Conservation (phyloP, 2,329 filamentous ascomycete genomes). For the Apiospora koreana region DNA sequence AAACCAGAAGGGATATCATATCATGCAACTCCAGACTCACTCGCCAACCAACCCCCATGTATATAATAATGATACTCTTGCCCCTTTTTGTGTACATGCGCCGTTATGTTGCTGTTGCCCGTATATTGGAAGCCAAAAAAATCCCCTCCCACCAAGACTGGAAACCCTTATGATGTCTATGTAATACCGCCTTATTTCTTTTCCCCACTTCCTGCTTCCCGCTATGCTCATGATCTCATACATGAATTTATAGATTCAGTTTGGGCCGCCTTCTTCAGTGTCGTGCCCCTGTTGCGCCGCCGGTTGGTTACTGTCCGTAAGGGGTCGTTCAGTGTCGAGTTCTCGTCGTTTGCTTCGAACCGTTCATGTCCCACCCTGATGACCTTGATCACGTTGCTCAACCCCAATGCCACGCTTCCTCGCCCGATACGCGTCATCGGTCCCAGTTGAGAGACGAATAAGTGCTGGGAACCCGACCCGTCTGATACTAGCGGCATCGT, state of each 20-base stretch:
- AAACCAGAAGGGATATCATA: constrained; percentile 10
- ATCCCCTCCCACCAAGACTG: background rate
- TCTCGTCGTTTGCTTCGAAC: constrained; percentile 50
- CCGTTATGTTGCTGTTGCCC: background rate
- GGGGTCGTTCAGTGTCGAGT: constrained; percentile 31
- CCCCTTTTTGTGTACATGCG: background rate
- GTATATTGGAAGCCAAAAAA: background rate
- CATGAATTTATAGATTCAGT: background rate
- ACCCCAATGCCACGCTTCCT: constrained; percentile 66
- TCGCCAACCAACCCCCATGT: background rate
- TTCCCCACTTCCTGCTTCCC: background rate
- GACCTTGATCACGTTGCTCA: constrained; percentile 74
- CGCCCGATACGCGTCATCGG: constrained; percentile 65
- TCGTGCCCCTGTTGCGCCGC: constrained; percentile 29
- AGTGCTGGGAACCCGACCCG: constrained; percentile 46
- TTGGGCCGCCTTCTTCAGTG: background rate
- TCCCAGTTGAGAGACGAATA: constrained; percentile 67
- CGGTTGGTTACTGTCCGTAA: constrained; percentile 37
- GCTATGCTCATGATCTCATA: background rate
- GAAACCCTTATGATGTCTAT: background rate
- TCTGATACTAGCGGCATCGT: constrained; percentile 45
- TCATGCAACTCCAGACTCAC: constrained; percentile 12
- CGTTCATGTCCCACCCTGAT: constrained; percentile 67
- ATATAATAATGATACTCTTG: background rate
- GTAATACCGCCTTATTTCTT: background rate